phyloP scores from a whole-genome alignment of 1,284 basidiomycete genomes.

The Austroboletus niveus region DNA sequence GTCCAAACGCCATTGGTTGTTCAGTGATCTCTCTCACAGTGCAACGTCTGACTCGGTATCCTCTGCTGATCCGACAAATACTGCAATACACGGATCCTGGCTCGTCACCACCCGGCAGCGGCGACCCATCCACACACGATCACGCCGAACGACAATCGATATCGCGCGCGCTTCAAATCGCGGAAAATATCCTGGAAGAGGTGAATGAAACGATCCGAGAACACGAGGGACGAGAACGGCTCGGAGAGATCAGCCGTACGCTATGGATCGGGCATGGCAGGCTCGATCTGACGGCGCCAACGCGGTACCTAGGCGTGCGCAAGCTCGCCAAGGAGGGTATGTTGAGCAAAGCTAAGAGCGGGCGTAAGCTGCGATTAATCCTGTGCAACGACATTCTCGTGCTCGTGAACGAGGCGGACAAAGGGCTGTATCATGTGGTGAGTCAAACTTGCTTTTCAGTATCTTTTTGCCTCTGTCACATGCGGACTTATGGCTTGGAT shows the following conservation, averaged over 20 bases:
- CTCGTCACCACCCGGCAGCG: background rate
- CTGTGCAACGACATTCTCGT: conserved; percentile 82
- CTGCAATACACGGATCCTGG: conserved; percentile 67
- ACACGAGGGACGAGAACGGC: conserved; percentile 75
- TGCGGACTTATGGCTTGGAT: background rate
- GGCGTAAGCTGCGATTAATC: conserved; percentile 74
- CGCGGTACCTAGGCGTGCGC: conserved; percentile 74
- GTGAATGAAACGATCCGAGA: conserved; percentile 91
- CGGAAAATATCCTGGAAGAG: conserved; percentile 71
- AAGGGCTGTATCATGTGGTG: conserved; percentile 80
- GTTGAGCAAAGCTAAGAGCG: conserved; percentile 81
- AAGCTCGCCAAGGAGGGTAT: conserved; percentile 78
- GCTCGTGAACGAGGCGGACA: conserved; percentile 66
- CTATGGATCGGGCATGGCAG: conserved; percentile 87
- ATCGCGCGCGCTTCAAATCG: conserved; percentile 53
- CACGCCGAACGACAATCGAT: conserved; percentile 54
- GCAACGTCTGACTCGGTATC: conserved; percentile 94
- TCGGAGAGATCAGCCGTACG: conserved; percentile 71
- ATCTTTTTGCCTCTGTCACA: background rate
- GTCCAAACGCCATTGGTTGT: background rate
- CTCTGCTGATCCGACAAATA: conserved; percentile 85
- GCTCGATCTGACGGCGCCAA: conserved; percentile 88
- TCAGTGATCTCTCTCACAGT: conserved; percentile 44
- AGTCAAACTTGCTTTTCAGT: conserved; percentile 24
- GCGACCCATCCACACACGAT: conserved; percentile 9